phyloP scores from a whole-genome alignment of 2,329 filamentous ascomycete genomes.

The Lasiodiplodia gonubiensis region DNA sequence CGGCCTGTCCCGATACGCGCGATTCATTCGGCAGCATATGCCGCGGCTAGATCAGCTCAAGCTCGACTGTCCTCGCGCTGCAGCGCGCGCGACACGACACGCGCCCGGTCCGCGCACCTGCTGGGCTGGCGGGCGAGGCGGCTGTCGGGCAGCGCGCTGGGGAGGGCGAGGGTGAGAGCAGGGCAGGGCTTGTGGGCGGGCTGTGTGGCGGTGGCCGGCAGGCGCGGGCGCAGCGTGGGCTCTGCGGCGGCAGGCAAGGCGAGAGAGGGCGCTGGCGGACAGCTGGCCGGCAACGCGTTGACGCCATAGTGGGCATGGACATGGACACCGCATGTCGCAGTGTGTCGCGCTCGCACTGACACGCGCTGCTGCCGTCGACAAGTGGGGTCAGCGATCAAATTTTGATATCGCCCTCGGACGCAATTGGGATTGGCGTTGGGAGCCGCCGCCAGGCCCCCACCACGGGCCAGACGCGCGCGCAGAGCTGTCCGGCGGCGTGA shows the following conservation, averaged over 20 bases:
- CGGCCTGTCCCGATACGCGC: slow-evolving; percentile 25
- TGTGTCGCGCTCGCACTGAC: slow-evolving; percentile 16
- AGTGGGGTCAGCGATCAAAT: slow-evolving; percentile 27
- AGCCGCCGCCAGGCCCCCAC: slow-evolving; percentile 26
- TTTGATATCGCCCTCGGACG: slow-evolving; percentile 26
- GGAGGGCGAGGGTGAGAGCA: neutral
- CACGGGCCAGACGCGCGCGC: slow-evolving; percentile 26
- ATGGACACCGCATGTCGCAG: slow-evolving; percentile 26
- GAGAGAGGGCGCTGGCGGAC: slow-evolving; percentile 16
- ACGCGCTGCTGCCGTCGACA: slow-evolving; percentile 22
- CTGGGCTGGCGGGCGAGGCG: slow-evolving; percentile 3
- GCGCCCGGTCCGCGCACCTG: slow-evolving; percentile 20
- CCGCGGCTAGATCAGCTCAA: slow-evolving; percentile 25
- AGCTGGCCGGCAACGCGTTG: slow-evolving; percentile 20
- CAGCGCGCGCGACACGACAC: slow-evolving; percentile 21
- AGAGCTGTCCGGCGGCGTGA: slow-evolving; percentile 21
- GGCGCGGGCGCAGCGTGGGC: neutral
- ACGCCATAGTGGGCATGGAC: slow-evolving; percentile 25
- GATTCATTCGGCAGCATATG: slow-evolving; percentile 26
- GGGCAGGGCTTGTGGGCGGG: neutral
- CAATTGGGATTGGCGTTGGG: slow-evolving; percentile 27
- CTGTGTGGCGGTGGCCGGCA: slow-evolving; percentile 11
- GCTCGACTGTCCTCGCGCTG: slow-evolving; percentile 23
- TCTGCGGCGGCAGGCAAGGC: slow-evolving; percentile 12
- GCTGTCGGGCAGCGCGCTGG: slow-evolving; percentile 7